Conservation (phyloP, 1,139 yeast genomes). For the Saccharomyces pastorianus region DNA sequence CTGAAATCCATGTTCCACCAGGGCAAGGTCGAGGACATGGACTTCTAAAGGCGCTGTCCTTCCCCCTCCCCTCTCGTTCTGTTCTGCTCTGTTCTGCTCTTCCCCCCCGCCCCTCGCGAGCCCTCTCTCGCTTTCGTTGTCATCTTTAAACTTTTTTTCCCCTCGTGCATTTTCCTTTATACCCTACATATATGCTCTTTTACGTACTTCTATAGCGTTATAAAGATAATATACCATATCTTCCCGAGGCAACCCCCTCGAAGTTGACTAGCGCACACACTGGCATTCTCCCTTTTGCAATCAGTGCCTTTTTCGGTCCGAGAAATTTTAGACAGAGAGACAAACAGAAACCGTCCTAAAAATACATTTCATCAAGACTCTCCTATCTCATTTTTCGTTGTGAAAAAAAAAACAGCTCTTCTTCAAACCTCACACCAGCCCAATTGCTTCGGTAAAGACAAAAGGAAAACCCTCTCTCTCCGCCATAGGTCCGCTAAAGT, state of each 20-base stretch:
- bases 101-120: conserved; percentile 34
- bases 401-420: not conserved
- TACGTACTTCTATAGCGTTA: not conserved
- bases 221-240: not conserved
- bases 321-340: not conserved
- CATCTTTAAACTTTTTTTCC: not conserved
- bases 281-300: not conserved
- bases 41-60: conserved; percentile 7
- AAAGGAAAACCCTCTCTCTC: not conserved
- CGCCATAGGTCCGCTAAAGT: not conserved
- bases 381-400: not conserved
- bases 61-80: conserved; percentile 8
- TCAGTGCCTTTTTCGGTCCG: not conserved
- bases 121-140: not conserved
- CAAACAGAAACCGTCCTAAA: not conserved
- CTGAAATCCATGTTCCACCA: conserved; percentile 13
- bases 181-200: not conserved
- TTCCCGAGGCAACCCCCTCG: no score
- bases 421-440: not conserved
- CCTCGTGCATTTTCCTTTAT: not conserved
- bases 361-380: not conserved
- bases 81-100: not conserved
- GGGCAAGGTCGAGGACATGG: conserved; percentile 13
- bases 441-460: not conserved
- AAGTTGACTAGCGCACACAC: no score